Base-by-base conservation (phyloP, 2,329 filamentous ascomycete species). In the Colletotrichum siamense region DNA sequence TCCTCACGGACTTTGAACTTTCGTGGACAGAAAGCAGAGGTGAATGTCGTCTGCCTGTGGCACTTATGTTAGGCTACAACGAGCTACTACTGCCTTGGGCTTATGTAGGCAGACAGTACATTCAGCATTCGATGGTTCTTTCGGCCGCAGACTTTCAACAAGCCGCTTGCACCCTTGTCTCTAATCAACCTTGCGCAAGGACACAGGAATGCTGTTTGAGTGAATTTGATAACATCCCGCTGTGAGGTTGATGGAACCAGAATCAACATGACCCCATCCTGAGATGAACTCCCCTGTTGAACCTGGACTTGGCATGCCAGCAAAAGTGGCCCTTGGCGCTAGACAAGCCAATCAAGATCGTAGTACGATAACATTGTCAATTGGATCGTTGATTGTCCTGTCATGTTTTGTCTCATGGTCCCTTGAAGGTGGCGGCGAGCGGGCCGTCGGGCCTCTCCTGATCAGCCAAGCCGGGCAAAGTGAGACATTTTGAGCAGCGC, bases 291-390 rank as follows among this genome's bases (percentile, higher is more conserved):
- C 39, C 18, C 18, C 18, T 6, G 2, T 2, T n/a, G 18, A 44
- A 2, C 1, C 5, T n/a, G 5, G 2, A n/a, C 0, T 10, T 4
- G 18, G 3, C 39, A 49, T 49, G 2, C 39, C 39, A 44, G 5
- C 5, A 44, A 44, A 44, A n/a, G 18, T 18, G 16, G 39, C 39
- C 0, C 18, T 44, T n/a, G 39, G 39, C 16, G 18, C 39, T 12
- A 49, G 18, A 49, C 18, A 12, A 49, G 9, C 39, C 18, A 49
- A n/a, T 49, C 18, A 49, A 44, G 39, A 44, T 44, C 5, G 39
- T 1, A 12, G 9, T 44, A 10, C 18, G 39, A 44, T n/a, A 0
- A n/a, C 9, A 3, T 44, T 1, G 18, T 44, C 39, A 0, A 6
- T n/a, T n/a, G 8, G 1, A 12, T 44, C 18, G 16, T 44, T 44